phyloP scores from a whole-genome alignment of 345 rosid species.

The Clarkia xantiana region DNA sequence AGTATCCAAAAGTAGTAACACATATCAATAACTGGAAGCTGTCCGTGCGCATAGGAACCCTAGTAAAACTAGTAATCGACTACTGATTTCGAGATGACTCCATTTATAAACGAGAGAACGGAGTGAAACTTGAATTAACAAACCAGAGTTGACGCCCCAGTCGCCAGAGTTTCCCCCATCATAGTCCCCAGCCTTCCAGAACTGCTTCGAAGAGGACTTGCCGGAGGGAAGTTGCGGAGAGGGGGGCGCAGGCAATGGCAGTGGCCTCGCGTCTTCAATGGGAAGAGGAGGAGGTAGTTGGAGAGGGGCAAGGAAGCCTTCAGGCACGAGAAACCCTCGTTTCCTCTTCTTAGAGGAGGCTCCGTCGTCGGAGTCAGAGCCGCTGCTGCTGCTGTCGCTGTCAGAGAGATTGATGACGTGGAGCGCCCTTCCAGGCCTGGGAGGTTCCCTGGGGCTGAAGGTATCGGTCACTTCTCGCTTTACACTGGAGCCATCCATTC shows the following conservation, averaged over 20 bases:
- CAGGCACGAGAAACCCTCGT: conserved; percentile 21
- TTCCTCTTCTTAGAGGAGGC: conserved; percentile 17
- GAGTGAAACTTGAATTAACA: background rate
- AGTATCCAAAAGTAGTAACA: too few species aligned
- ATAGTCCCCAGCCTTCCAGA: conserved; percentile 92
- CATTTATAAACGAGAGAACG: too few species aligned
- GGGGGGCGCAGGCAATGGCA: conserved; percentile 4
- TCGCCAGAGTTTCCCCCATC: conserved; percentile 33
- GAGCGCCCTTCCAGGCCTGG: conserved; percentile 1
- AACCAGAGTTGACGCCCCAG: conserved; percentile 50
- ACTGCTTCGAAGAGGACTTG: conserved; percentile 36
- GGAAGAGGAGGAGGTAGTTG: conserved; percentile 7
- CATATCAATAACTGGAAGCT: too few species aligned
- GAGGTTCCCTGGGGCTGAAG: conserved; percentile 1
- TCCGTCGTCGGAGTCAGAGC: conserved; percentile 23
- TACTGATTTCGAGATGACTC: too few species aligned
- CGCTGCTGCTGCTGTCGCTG: conserved; percentile 39
- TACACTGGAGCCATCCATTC: conserved; percentile 23
- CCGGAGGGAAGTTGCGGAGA: background rate
- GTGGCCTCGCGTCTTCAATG: conserved; percentile 2
- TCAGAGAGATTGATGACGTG: conserved; percentile 41
- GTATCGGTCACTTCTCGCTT: conserved; percentile 30
- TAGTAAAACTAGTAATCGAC: too few species aligned
- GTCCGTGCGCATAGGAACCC: too few species aligned
- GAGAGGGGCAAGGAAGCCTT: conserved; percentile 38